Conservation (phyloP, 2,329 filamentous ascomycete species). For the Talaromyces sp. region DNA sequence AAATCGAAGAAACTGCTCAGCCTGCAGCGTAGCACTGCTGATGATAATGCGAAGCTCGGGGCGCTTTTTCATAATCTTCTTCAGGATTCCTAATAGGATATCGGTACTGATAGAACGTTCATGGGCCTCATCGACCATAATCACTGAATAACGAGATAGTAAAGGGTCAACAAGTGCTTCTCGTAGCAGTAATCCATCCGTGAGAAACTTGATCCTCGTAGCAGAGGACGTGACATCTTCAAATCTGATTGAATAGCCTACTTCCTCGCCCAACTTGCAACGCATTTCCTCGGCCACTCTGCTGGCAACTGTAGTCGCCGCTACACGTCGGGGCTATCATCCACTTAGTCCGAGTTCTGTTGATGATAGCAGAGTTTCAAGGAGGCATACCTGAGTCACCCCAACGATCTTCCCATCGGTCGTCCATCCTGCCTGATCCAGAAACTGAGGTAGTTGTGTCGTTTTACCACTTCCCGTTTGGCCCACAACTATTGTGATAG, state of each 20-base stretch:
- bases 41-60: slow-evolving; percentile 82
- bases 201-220: slow-evolving; percentile 92
- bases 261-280: slow-evolving; percentile 82
- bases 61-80: slow-evolving; percentile 79
- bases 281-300: slow-evolving; percentile 86
- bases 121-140: slow-evolving; percentile 98
- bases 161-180: slow-evolving; percentile 92
- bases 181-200: slow-evolving; percentile 83
- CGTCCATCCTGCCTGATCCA: slow-evolving; percentile 87
- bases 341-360: slow-evolving; percentile 7
- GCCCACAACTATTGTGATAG: slow-evolving; percentile 84
- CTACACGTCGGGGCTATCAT: slow-evolving; percentile 77
- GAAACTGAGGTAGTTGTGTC: slow-evolving; percentile 89
- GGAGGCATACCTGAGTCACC: slow-evolving; percentile 72
- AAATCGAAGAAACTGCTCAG: slow-evolving; percentile 78
- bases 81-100: slow-evolving; percentile 80
- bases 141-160: slow-evolving; percentile 83
- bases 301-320: slow-evolving; percentile 82
- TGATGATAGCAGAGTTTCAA: not conserved
- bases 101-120: slow-evolving; percentile 92
- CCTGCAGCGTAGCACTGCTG: slow-evolving; percentile 90
- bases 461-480: slow-evolving; percentile 96
- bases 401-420: slow-evolving; percentile 76
- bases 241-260: slow-evolving; percentile 87
- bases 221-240: slow-evolving; percentile 84